A percentile compares a stretch with the other conserved stretches of the same genome.
These are phyloP conservation scores for Gonium pectorale DNA, from an alignment of 139 green algal genomes.

Conservation along the genomic window DNA sequence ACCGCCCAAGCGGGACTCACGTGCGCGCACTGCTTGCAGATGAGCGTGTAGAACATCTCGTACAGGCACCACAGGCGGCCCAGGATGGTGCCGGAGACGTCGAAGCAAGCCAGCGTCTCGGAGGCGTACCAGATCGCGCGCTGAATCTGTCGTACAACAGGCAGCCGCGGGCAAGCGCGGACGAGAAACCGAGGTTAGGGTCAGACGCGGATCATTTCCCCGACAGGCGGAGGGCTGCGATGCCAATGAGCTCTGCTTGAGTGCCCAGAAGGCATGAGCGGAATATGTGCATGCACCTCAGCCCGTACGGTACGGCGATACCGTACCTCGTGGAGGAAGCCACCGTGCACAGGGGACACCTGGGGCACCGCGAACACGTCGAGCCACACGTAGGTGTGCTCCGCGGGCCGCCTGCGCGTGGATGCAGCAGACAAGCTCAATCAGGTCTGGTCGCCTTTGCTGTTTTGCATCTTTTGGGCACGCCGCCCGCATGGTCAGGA, in stretches of 20 bases:
- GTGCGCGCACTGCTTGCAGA: conserved; percentile 32
- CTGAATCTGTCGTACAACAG: conserved; percentile 41
- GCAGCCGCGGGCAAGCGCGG: no score
- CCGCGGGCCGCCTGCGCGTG: background rate
- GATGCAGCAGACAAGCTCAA: no score
- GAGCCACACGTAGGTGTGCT: conserved; percentile 41
- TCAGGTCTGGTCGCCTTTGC: no score
- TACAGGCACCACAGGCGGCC: conserved; percentile 35
- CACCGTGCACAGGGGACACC: background rate
- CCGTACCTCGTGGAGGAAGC: conserved; percentile 23
- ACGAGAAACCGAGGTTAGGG: no score
- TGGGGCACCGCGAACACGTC: conserved; percentile 36
- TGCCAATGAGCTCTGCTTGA: no score
- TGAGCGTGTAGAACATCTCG: conserved; percentile 47
- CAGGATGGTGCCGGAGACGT: background rate
- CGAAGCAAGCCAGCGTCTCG: conserved; percentile 18
- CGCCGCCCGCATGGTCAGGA: no score
- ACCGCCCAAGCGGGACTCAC: background rate
- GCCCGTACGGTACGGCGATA: no score
- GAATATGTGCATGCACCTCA: no score
- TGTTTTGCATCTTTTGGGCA: no score
- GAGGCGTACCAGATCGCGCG: conserved; percentile 34
- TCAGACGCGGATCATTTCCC: no score
- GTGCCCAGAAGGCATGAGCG: no score
- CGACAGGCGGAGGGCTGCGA: no score